Evolutionary conservation across 2,329 filamentous ascomycete genomes (phyloP), one percentile per base, ranked within the genome.

Genomic region (Ceratocystis papillata): DNA sequence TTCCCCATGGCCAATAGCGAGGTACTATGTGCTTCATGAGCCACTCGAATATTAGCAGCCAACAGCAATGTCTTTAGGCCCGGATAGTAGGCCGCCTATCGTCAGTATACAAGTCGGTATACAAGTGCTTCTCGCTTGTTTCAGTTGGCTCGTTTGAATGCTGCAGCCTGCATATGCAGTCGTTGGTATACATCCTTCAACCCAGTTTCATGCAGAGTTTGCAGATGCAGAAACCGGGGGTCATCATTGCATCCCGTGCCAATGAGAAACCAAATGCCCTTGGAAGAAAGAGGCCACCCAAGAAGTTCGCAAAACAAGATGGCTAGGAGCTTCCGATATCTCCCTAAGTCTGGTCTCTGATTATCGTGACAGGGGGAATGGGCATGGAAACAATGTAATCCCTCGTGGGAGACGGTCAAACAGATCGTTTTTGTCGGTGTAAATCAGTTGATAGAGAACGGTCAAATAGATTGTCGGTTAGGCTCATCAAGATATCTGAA

Each of bases 241-340:
- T 12, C 55, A 59, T 37, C 5, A 30, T 25, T 59, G 17, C 15
- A n/a, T 59, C 28, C 12, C 33, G 55, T 59, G 30, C 55, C 55
- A 59, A 59, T 59, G 33, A 5, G 30, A 59, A 15, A 20, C 25
- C 17, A 59, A 30, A 20, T 59, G 17, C 5, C 15, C 5, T 37
- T 59, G 3, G 28, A n/a, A 59, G 28, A 59, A 59, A 22, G 55
- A 59, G 55, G 55, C 55, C 55, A 59, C 55, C 55, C 55, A 59
- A 20, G 55, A 37, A 33, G 22, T n/a, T 59, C 17, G 17, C 55
- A 59, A 59, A 59, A 59, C 7, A 37, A 59, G 55, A 30, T 33
- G 55, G 55, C 55, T 25, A 37, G 30, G 20, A n/a, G 55, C 25
- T 59, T 59, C 55, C 55, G 55, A 59, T 10, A 59, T 37, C 28